Conservation (phyloP, 2,329 filamentous ascomycete genomes). For the Stemphylium vesicarium region DNA sequence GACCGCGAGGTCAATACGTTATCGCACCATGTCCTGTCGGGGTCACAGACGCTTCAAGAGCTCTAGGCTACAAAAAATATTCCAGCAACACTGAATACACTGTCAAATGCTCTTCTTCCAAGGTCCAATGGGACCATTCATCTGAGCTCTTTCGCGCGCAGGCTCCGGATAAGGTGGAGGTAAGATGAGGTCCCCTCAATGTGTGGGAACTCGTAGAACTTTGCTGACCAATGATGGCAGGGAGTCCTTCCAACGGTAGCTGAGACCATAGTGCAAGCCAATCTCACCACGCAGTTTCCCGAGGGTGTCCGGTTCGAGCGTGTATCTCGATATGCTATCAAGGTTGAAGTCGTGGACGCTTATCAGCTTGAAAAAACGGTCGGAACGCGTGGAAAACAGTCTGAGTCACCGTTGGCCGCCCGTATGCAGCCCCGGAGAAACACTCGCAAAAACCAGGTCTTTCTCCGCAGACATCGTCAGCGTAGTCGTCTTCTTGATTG, state of each 20-base stretch:
- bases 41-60: background rate
- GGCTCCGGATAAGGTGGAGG: constrained; percentile 12
- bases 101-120: constrained; percentile 9
- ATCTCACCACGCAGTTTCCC: constrained; percentile 31
- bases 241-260: background rate
- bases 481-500: background rate
- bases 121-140: constrained; percentile 27
- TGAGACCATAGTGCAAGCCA: constrained; percentile 24
- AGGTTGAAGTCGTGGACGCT: constrained; percentile 14
- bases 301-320: constrained; percentile 38
- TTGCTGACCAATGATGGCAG: background rate
- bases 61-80: background rate
- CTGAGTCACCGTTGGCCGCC: background rate
- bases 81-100: constrained; percentile 20
- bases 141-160: constrained; percentile 28
- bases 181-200: background rate
- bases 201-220: background rate
- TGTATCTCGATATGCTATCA: constrained; percentile 36
- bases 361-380: background rate
- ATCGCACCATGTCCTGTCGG: constrained; percentile 23
- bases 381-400: background rate
- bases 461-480: background rate
- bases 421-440: constrained; percentile 6
- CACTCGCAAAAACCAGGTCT: background rate
- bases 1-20: constrained; percentile 25